Conservation (phyloP, 139 green algal genomes). For the Raphidocelis subcapitata region DNA sequence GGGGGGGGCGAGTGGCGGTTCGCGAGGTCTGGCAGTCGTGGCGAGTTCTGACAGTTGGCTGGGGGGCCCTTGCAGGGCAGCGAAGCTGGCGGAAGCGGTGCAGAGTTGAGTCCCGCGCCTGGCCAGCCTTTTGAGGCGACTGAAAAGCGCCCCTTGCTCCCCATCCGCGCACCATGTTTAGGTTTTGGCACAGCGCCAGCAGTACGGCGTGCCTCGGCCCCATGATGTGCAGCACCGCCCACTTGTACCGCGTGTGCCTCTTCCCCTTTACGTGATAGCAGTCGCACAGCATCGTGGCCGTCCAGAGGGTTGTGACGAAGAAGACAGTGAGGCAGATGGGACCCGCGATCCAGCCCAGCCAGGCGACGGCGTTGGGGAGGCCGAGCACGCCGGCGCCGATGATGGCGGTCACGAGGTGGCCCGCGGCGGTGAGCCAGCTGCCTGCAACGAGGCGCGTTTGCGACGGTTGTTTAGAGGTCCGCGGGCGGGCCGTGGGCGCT, state of each 20-base stretch:
- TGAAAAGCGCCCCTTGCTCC: neutral
- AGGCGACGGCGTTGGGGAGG: constrained; percentile 11
- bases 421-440: neutral
- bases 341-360: constrained; percentile 15
- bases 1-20: neutral
- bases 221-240: constrained; percentile 1
- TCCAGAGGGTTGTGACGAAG: constrained; percentile 11
- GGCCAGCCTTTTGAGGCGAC: neutral
- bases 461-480: too few relatives aligned
- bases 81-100: too few relatives aligned
- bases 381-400: constrained; percentile 20
- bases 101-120: too few relatives aligned
- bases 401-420: constrained; percentile 15
- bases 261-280: constrained; percentile 22
- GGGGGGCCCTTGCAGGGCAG: too few relatives aligned
- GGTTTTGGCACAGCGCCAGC: neutral
- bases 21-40: too few relatives aligned
- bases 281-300: neutral
- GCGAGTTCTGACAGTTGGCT: too few relatives aligned
- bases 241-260: constrained; percentile 1
- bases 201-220: neutral
- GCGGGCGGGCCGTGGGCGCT: too few relatives aligned
- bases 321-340: constrained; percentile 1
- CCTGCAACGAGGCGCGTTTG: too few relatives aligned
- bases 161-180: neutral